A percentile compares a stretch with the other conserved stretches of the same genome.
Conservation (phyloP, 805 yeast genomes). For the Pichia kluyveri region DNA sequence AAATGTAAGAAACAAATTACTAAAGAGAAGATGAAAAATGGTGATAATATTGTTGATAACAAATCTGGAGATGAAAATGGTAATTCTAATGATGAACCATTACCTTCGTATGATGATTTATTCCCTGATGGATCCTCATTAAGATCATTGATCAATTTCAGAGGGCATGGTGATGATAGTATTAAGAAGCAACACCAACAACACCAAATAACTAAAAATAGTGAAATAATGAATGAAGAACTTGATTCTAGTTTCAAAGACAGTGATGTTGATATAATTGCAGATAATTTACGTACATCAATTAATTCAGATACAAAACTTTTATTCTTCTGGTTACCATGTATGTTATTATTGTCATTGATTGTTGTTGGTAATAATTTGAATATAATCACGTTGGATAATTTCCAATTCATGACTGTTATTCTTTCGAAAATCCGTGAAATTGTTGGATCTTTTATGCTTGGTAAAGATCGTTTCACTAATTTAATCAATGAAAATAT, state of each 20-base stretch:
- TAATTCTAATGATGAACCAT: conserved; percentile 28
- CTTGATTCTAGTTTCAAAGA: neutral
- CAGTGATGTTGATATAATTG: conserved; percentile 10
- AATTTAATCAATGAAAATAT: conserved; percentile 27
- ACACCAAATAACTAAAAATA: neutral
- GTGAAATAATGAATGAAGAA: neutral
- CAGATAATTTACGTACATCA: conserved; percentile 31
- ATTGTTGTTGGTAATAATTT: conserved; percentile 24
- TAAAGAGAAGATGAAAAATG: neutral
- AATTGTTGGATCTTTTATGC: conserved; percentile 37
- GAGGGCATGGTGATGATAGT: conserved; percentile 11
- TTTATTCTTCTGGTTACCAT: conserved; percentile 86
- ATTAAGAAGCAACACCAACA: neutral
- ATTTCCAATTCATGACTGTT: conserved; percentile 16
- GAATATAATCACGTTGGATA: conserved; percentile 16
- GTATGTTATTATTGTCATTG: conserved; percentile 47
- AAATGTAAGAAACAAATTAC: neutral
- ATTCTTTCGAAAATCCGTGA: conserved; percentile 33
- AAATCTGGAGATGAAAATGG: conserved; percentile 26
- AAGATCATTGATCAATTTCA: conserved; percentile 22
- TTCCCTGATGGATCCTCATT: conserved; percentile 44
- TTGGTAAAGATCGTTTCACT: conserved; percentile 36
- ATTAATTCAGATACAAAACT: conserved; percentile 72
- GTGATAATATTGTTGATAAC: conserved; percentile 20
- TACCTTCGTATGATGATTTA: conserved; percentile 70